A percentile compares a stretch with the other conserved stretches of the same genome.
Conservation (phyloP, 768 basidiomycete genomes). For the Podaxis sp. region DNA sequence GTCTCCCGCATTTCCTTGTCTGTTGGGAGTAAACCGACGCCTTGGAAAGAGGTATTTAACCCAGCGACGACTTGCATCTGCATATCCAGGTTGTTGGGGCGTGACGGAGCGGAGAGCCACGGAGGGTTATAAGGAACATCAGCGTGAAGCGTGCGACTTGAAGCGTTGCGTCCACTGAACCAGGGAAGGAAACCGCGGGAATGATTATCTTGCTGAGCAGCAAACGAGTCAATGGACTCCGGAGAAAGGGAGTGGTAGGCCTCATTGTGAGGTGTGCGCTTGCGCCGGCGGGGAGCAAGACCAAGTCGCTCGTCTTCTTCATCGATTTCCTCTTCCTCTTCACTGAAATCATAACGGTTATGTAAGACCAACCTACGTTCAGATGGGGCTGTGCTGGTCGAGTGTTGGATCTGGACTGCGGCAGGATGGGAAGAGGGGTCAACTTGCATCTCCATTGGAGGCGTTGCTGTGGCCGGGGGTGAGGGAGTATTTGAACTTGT, state of each 20-base stretch:
- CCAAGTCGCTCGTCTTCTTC: conserved; percentile 37
- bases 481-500: not conserved
- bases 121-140: conserved; percentile 37
- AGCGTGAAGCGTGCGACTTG: conserved; percentile 18
- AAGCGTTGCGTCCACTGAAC: conserved; percentile 23
- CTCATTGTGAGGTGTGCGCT: conserved; percentile 62
- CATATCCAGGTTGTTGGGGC: conserved; percentile 65
- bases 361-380: not conserved
- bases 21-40: conserved; percentile 74
- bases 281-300: conserved; percentile 28
- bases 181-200: conserved; percentile 27
- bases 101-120: conserved; percentile 68
- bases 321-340: conserved; percentile 30
- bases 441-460: not conserved
- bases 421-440: not conserved
- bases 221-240: conserved; percentile 46
- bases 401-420: not conserved
- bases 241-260: conserved; percentile 61
- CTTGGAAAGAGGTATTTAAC: conserved; percentile 74
- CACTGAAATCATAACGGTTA: conserved; percentile 21
- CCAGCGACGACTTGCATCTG: conserved; percentile 62
- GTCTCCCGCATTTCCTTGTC: conserved; percentile 33
- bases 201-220: conserved; percentile 29
- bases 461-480: not conserved
- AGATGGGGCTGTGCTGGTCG: not conserved